Evolutionary conservation across 2,329 filamentous ascomycete species (phyloP).

Genomic region (Nannizzia gypsea): DNA sequence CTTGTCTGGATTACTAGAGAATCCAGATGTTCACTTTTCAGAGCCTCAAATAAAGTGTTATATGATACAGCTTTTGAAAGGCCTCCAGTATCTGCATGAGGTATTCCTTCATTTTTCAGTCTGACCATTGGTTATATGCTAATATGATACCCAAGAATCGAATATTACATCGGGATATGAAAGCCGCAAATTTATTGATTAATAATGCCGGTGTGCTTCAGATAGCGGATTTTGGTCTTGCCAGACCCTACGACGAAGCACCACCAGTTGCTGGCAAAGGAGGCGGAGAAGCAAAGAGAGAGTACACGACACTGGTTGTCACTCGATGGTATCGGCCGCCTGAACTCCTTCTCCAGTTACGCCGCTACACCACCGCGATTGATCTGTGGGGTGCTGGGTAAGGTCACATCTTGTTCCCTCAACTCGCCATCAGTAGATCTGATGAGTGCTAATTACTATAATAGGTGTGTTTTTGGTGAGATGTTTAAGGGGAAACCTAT

Average conservation of each 20-base stretch:
- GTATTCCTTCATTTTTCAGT: constrained; percentile 23
- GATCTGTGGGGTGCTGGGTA: constrained; percentile 97
- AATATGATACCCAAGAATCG: constrained; percentile 41
- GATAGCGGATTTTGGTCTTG: constrained; percentile 94
- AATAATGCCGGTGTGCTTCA: constrained; percentile 87
- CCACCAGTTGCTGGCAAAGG: constrained; percentile 65
- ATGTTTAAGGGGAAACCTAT: constrained; percentile 95
- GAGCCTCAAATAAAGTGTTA: constrained; percentile 96
- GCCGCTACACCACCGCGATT: constrained; percentile 91
- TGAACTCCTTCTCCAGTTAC: constrained; percentile 76
- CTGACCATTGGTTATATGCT: constrained; percentile 10
- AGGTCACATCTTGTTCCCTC: constrained; percentile 22
- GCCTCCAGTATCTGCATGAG: constrained; percentile 80
- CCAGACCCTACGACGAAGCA: constrained; percentile 79
- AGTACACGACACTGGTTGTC: constrained; percentile 94
- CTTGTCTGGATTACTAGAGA: constrained; percentile 90
- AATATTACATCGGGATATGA: constrained; percentile 96
- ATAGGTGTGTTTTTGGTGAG: constrained; percentile 90
- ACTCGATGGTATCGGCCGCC: constrained; percentile 95
- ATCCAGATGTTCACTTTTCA: constrained; percentile 76
- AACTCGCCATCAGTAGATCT: background rate
- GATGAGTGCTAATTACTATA: constrained; percentile 12
- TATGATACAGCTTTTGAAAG: constrained; percentile 82
- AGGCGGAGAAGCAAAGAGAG: constrained; percentile 71
- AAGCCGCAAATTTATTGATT: constrained; percentile 93